Evolutionary conservation across 257 asterid species (phyloP), one percentile per base, ranked within the genome.

Genomic region (Forsythia suspensa): DNA sequence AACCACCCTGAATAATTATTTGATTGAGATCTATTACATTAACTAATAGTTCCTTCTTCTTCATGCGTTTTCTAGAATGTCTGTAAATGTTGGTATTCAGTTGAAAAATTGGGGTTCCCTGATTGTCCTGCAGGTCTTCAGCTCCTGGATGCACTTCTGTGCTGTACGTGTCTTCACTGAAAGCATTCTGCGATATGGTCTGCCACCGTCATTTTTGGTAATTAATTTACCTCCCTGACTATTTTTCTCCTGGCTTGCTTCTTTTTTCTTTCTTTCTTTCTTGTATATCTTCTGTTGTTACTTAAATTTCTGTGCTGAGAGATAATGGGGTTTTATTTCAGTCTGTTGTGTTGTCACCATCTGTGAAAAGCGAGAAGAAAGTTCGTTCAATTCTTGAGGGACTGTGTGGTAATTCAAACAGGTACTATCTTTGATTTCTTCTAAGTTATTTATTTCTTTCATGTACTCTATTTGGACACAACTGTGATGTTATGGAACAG

Each of bases 131-230:
- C 94, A 95, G 98, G 98, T 91, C 80, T 94, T 94, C 80, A 84
- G 89, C 92, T 94, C 98, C 81, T 94, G 98, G 97, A 94, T 92
- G 98, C 97, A 91, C 85, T 92, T 92, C 80, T 90, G 97, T 82
- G 98, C 97, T 80, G 96, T 91, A 70, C 96, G 97, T 75, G 87
- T 91, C 82, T 92, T 90, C 84, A 86, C 88, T 52, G 98, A 92
- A 83, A 95, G 97, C 94, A 91, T 94, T 86, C 86, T 95, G 79
- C 91, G 98, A 84, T 95, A 92, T 51, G 95, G 98, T 63, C 91
- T 90, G 76, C 39, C 57, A 7, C 52, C 46, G 9, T 71, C 37
- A 44, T 85, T 87, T 81, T 84, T 87, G 89, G 89, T 87, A 82
- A 74, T 34, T 78, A 77, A 72, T 52, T 21, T 73, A 38, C 65